Percentiles rank a stretch among this genome's conserved stretches.
These are phyloP conservation scores for Phytophthora pluvialis DNA, from an alignment of 352 stramenopile genomes.

Conservation along the genomic window DNA sequence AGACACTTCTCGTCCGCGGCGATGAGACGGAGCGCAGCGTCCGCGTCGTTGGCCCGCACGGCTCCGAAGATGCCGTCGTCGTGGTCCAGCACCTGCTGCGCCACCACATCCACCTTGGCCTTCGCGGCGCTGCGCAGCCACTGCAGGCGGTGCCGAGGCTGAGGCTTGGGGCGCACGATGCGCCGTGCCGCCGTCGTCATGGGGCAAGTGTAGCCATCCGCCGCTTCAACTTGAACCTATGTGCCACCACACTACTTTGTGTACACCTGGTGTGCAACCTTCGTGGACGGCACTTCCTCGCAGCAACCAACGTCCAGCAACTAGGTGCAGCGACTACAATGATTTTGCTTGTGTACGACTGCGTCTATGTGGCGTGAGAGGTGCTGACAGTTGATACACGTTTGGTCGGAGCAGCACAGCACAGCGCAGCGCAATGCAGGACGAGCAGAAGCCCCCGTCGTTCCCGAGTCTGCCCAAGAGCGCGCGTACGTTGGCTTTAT, in stretches of 20 bases:
- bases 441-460: constrained; percentile 38
- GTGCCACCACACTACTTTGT: constrained; percentile 3
- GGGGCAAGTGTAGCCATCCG: background rate
- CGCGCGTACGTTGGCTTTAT: constrained; percentile 43
- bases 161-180: constrained; percentile 20
- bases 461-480: constrained; percentile 70
- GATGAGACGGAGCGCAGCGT: constrained; percentile 35
- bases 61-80: constrained; percentile 61
- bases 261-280: background rate
- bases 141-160: constrained; percentile 15
- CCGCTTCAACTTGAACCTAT: constrained; percentile 21
- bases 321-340: background rate
- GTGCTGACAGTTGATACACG: constrained; percentile 2
- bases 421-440: constrained; percentile 17
- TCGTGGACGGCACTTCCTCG: constrained; percentile 12
- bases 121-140: constrained; percentile 30
- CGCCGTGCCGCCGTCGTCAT: constrained; percentile 9
- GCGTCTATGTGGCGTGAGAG: background rate
- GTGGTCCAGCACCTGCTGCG: constrained; percentile 63
- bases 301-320: background rate
- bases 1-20: constrained; percentile 45
- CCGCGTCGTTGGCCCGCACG: constrained; percentile 53
- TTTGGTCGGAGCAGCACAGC: background rate
- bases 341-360: background rate
- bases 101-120: constrained; percentile 59